A percentile compares a stretch with the other conserved stretches of the same genome.
Conservation (phyloP, 2,329 filamentous ascomycete genomes). For the Venturia oleaginea region DNA sequence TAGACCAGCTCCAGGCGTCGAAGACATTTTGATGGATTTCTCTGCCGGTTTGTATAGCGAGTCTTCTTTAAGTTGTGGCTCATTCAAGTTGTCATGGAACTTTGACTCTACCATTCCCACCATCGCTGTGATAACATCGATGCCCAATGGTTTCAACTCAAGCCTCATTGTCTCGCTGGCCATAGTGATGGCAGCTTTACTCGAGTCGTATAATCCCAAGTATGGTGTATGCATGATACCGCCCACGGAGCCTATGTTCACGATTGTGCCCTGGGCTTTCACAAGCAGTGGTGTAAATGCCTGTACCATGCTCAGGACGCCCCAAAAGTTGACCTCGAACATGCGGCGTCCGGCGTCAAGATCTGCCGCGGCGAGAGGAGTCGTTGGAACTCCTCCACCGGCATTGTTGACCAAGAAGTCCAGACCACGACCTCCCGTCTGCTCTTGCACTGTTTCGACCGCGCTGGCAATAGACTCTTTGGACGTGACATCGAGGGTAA, state of each 20-base stretch:
- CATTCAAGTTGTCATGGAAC: neutral
- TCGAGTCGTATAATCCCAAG: slow-evolving; percentile 20
- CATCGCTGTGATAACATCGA: slow-evolving; percentile 17
- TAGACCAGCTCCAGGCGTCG: neutral
- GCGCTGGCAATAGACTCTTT: slow-evolving; percentile 19
- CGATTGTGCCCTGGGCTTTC: slow-evolving; percentile 22
- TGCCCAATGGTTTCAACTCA: slow-evolving; percentile 19
- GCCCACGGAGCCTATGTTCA: slow-evolving; percentile 31
- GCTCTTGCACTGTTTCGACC: slow-evolving; percentile 16
- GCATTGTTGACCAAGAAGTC: slow-evolving; percentile 38
- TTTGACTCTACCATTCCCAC: neutral
- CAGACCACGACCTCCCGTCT: slow-evolving; percentile 26
- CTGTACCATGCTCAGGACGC: slow-evolving; percentile 28
- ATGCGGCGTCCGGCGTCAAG: slow-evolving; percentile 27
- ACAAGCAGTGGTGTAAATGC: slow-evolving; percentile 25
- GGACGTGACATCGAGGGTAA: slow-evolving; percentile 25
- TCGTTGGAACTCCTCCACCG: slow-evolving; percentile 24
- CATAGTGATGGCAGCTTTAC: slow-evolving; percentile 29
- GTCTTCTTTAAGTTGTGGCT: neutral
- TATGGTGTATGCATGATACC: slow-evolving; percentile 25
- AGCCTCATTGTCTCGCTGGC: slow-evolving; percentile 20
- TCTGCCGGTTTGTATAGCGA: slow-evolving; percentile 8
- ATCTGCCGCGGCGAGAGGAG: slow-evolving; percentile 30
- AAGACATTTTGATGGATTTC: neutral
- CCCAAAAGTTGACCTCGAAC: slow-evolving; percentile 37